Evolutionary conservation across 2,329 filamentous ascomycete species (phyloP).

Genomic region (Neopestalotiopsis sp.): DNA sequence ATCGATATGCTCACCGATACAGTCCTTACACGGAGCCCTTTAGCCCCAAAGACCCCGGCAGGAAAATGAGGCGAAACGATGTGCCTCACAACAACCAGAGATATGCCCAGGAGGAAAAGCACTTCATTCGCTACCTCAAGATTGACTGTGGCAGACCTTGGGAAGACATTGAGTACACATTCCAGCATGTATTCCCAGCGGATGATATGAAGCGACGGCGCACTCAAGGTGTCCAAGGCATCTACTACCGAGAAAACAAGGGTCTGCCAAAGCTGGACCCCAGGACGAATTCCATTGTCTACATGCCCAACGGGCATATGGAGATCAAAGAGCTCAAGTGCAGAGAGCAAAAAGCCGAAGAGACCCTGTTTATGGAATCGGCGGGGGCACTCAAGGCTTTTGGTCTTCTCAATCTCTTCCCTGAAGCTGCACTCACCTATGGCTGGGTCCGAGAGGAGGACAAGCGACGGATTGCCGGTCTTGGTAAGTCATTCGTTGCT

Average conservation of each 20-base stretch:
- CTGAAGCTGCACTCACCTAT: conserved; percentile 52
- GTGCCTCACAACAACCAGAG: conserved; percentile 36
- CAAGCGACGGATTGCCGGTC: conserved; percentile 43
- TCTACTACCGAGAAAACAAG: conserved; percentile 36
- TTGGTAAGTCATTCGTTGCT: conserved; percentile 42
- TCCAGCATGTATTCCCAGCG: conserved; percentile 31
- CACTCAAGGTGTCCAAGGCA: conserved; percentile 36
- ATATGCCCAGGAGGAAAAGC: conserved; percentile 34
- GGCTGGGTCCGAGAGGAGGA: conserved; percentile 48
- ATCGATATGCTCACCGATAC: conserved; percentile 2
- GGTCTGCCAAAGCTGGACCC: conserved; percentile 29
- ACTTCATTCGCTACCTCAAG: conserved; percentile 37
- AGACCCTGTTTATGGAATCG: neutral
- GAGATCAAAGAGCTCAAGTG: conserved; percentile 25
- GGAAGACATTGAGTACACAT: conserved; percentile 26
- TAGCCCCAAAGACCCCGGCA: neutral
- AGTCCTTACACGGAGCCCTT: neutral
- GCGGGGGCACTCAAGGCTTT: conserved; percentile 22
- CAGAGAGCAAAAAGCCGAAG: conserved; percentile 32
- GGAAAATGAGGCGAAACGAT: conserved; percentile 13
- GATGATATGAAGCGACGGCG: conserved; percentile 24
- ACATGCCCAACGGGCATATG: conserved; percentile 35
- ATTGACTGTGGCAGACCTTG: conserved; percentile 32
- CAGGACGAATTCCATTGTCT: conserved; percentile 27
- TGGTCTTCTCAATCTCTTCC: conserved; percentile 45